Conservation (phyloP, 2,329 filamentous ascomycete genomes). For the Arthroderma sp. region DNA sequence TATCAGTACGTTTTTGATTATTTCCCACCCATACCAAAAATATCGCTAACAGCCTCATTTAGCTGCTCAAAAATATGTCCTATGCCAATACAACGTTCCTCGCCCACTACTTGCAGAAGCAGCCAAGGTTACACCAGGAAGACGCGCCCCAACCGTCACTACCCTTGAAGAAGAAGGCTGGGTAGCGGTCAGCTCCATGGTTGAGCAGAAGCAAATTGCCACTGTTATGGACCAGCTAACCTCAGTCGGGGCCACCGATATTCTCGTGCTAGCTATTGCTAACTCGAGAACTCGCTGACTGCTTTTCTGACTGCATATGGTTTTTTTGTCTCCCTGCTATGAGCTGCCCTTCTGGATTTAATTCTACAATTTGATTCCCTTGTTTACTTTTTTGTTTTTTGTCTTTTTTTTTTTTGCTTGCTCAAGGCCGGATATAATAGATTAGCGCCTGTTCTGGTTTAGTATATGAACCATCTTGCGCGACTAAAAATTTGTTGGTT, state of each 20-base stretch:
- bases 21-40: background rate
- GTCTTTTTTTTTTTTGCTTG: too few relatives aligned
- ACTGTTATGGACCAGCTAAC: constrained; percentile 74
- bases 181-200: constrained; percentile 93
- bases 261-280: constrained; percentile 72
- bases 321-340: background rate
- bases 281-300: constrained; percentile 49
- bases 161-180: constrained; percentile 75
- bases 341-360: background rate
- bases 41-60: constrained; percentile 7
- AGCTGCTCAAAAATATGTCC: constrained; percentile 80
- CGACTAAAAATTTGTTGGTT: too few relatives aligned
- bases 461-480: too few relatives aligned
- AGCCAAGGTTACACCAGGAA: constrained; percentile 74
- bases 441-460: too few relatives aligned
- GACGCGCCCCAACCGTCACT: constrained; percentile 86
- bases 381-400: too few relatives aligned
- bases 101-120: constrained; percentile 54
- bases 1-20: constrained; percentile 47
- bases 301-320: background rate
- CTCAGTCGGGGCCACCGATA: constrained; percentile 66
- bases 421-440: too few relatives aligned
- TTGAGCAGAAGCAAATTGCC: constrained; percentile 74
- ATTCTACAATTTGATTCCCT: too few relatives aligned
- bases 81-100: constrained; percentile 92